Conservation (phyloP, 1,284 basidiomycete species). For the Puccinia coronata region DNA sequence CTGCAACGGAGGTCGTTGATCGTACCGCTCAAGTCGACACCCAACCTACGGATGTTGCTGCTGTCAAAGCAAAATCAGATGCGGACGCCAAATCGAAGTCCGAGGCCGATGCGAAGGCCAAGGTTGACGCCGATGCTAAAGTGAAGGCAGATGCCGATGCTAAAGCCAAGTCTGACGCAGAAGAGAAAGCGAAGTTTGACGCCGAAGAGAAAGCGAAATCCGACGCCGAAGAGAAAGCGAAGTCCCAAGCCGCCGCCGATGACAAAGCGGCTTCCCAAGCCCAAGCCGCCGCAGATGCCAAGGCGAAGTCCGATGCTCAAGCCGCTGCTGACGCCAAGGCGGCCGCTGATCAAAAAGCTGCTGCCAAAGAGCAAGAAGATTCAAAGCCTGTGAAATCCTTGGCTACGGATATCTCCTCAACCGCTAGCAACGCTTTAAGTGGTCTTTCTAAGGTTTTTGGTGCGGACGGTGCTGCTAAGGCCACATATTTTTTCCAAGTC, state of each 20-base stretch:
- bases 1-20: neutral
- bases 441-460: constrained; percentile 42
- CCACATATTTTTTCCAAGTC: constrained; percentile 46
- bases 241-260: neutral
- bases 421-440: neutral
- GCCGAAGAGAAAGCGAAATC: constrained; percentile 3
- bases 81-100: constrained; percentile 13
- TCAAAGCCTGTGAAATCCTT: neutral
- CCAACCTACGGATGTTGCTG: neutral
- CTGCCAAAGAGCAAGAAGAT: too few relatives aligned
- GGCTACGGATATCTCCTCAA: neutral
- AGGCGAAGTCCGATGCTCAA: neutral
- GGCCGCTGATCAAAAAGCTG: constrained; percentile 7
- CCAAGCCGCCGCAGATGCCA: constrained; percentile 2
- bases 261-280: neutral
- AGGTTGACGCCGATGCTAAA: constrained; percentile 14
- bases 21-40: neutral
- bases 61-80: neutral
- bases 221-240: constrained; percentile 8
- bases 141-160: constrained; percentile 2
- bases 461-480: constrained; percentile 34
- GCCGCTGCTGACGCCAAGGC: constrained; percentile 13
- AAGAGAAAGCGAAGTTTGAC: neutral
- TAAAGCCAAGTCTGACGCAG: neutral
- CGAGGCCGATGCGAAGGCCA: neutral